These are phyloP conservation scores for Hypocreales sp. DNA, from an alignment of 2,329 filamentous ascomycete genomes.

Conservation along the genomic window DNA sequence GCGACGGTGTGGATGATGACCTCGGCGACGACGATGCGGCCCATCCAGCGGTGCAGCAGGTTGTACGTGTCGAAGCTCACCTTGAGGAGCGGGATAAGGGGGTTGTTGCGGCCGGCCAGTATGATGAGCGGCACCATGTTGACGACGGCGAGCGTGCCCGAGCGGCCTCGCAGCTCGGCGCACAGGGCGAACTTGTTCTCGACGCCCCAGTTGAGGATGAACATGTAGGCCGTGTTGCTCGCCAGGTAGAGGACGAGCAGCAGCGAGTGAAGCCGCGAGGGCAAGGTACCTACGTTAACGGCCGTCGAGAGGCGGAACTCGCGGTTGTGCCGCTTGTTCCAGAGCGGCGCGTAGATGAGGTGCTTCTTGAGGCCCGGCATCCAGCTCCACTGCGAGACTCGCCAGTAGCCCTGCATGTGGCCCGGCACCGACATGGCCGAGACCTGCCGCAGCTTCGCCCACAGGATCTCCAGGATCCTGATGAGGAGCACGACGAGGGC, in stretches of 20 bases:
- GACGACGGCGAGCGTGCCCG: slow-evolving; percentile 67
- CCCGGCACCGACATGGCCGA: slow-evolving; percentile 38
- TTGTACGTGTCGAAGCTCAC: slow-evolving; percentile 98
- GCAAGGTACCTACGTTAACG: slow-evolving; percentile 45
- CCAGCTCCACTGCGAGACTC: slow-evolving; percentile 38
- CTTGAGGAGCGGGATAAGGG: slow-evolving; percentile 63
- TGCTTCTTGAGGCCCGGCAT: slow-evolving; percentile 48
- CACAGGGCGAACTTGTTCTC: slow-evolving; percentile 47
- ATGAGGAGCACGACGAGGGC: slow-evolving; percentile 36
- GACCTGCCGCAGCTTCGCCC: slow-evolving; percentile 42
- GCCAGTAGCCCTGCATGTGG: slow-evolving; percentile 44
- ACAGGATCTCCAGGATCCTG: slow-evolving; percentile 36
- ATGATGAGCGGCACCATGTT: slow-evolving; percentile 90
- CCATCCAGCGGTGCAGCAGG: slow-evolving; percentile 54
- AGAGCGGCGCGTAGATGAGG: slow-evolving; percentile 43
- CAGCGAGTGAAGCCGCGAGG: slow-evolving; percentile 46
- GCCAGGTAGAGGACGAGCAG: slow-evolving; percentile 40
- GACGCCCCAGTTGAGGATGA: slow-evolving; percentile 43
- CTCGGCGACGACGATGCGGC: slow-evolving; percentile 56
- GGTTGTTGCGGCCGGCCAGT: slow-evolving; percentile 85
- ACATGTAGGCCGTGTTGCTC: slow-evolving; percentile 49
- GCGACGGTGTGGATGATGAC: slow-evolving; percentile 51
- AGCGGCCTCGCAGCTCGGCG: slow-evolving; percentile 73
- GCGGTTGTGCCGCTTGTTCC: slow-evolving; percentile 50
- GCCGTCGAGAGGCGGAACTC: slow-evolving; percentile 47